Evolutionary conservation across 768 basidiomycete species (phyloP).

Genomic region (Austroboletus eburneus): DNA sequence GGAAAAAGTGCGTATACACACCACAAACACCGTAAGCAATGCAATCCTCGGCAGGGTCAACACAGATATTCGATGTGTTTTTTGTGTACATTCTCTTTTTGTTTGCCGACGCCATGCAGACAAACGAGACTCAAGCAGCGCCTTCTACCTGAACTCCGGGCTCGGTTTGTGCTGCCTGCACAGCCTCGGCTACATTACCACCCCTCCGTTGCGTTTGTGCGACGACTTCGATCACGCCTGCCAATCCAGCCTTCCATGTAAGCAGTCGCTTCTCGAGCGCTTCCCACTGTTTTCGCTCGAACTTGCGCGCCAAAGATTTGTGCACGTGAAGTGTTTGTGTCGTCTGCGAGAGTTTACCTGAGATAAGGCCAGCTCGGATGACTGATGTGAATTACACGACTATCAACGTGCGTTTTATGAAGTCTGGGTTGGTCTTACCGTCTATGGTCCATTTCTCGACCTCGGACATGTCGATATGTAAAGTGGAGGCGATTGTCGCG

Average conservation of each 20-base stretch:
- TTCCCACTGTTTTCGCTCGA: constrained; percentile 79
- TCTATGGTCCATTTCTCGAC: constrained; percentile 90
- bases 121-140: constrained; percentile 10
- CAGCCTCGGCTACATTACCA: constrained; percentile 15
- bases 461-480: constrained; percentile 59
- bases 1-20: no score
- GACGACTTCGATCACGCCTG: constrained; percentile 67
- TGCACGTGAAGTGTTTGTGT: constrained; percentile 68
- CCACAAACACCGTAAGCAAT: no score
- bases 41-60: no score
- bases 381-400: constrained; percentile 38
- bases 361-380: constrained; percentile 74
- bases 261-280: constrained; percentile 66
- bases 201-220: constrained; percentile 46
- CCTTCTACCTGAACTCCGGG: constrained; percentile 22
- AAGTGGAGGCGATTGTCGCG: constrained; percentile 56
- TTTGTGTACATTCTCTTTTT: no score
- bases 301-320: constrained; percentile 69
- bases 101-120: no score
- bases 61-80: no score
- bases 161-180: constrained; percentile 21
- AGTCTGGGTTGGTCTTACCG: constrained; percentile 40
- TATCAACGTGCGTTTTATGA: background rate
- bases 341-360: constrained; percentile 81
- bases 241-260: constrained; percentile 75